Conservation (phyloP, 768 basidiomycete species). For the Pleurotus eryngii region DNA sequence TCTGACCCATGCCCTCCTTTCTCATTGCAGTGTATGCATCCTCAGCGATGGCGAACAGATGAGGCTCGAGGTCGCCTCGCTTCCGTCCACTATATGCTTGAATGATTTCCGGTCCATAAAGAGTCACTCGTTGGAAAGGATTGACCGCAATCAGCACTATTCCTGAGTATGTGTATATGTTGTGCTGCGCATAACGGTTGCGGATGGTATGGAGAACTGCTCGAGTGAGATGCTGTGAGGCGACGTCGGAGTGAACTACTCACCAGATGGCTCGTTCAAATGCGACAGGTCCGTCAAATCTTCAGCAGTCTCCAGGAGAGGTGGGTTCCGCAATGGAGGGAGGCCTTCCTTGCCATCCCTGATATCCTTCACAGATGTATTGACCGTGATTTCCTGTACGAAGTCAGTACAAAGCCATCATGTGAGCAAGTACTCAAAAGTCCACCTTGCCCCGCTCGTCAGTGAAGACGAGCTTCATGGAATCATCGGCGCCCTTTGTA, state of each 20-base stretch:
- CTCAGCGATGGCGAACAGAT: constrained; percentile 98
- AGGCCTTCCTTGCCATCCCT: constrained; percentile 76
- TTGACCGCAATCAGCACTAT: constrained; percentile 99
- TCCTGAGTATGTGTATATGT: constrained; percentile 98
- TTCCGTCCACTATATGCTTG: constrained; percentile 92
- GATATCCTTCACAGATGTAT: constrained; percentile 78
- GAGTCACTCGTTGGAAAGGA: constrained; percentile 95
- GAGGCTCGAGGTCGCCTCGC: constrained; percentile 95
- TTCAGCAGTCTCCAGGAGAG: constrained; percentile 93
- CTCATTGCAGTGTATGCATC: constrained; percentile 99
- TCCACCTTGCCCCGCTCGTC: constrained; percentile 91
- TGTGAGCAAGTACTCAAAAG: constrained; percentile 9
- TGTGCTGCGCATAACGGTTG: constrained; percentile 94
- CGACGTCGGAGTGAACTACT: constrained; percentile 16
- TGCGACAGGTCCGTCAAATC: constrained; percentile 97
- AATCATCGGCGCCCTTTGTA: constrained; percentile 62
- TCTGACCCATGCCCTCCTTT: constrained; percentile 91
- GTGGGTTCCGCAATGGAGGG: constrained; percentile 95
- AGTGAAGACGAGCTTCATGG: constrained; percentile 78
- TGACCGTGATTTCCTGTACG: constrained; percentile 70
- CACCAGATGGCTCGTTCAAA: constrained; percentile 96
- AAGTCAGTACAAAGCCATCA: constrained; percentile 8
- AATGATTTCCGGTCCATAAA: constrained; percentile 96
- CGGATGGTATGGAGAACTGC: constrained; percentile 94
- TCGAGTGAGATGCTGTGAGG: constrained; percentile 2